Base-by-base conservation (phyloP, 352 stramenopile genomes). In the Phytophthora europaea region DNA sequence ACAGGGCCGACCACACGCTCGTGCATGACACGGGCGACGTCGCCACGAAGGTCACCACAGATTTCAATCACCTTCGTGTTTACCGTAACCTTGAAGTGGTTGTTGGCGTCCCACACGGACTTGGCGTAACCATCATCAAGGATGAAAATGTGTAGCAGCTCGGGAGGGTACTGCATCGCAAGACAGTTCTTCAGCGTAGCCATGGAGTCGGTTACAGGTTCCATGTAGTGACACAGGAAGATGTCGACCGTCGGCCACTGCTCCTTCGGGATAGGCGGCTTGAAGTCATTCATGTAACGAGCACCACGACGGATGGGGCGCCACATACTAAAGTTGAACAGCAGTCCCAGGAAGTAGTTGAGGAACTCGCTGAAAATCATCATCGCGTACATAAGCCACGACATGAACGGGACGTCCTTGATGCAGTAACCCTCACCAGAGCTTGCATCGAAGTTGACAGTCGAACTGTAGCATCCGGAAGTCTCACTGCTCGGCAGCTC, bases 271-370 rank as follows among this genome's bases (percentile, higher is more conserved):
- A 97, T 88, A 22, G 87, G 87, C 18, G 90, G 90, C 85, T 97
- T 96, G 71, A 97, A 97, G 78, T 97, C 90, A 75, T 94, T 94
- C 83, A 97, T 81, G 82, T 82, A 97, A 28, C 88, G 90, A 64
- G 90, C 90, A 38, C 90, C 90, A 79, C 90, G 90, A 85, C 90
- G 90, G 45, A 97, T 93, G 12, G 90, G 90, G 60, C 88, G 88
- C 90, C 90, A 97, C 90, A 97, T 97, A 87, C 86, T 93, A 75
- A 97, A 95, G 86, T 97, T 95, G 79, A 92, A 97, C 1, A 97
- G 81, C 69, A 97, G 70, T 64, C 90, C 90, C 28, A 97, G 70
- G 70, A 94, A 96, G 54, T 87, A 95, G 73, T 94, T 95, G 74
- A 97, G 80, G 61, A 95, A 94, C 59, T 97, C 90, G 5, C 88